Conservation (phyloP, 768 basidiomycete genomes). For the Trametes elegans region DNA sequence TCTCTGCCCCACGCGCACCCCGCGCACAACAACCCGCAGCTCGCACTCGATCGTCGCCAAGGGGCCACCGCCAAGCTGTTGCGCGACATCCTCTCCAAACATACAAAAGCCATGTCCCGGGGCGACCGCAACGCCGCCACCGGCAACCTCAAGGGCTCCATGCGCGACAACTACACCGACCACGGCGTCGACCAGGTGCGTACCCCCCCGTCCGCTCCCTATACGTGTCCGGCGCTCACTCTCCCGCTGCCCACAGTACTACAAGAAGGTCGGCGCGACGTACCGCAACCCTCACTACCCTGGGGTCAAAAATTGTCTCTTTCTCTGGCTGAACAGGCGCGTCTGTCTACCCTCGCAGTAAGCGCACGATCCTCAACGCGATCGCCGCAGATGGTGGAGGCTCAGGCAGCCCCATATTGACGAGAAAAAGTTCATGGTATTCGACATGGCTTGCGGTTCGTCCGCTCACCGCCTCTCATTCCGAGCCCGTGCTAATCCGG, state of each 20-base stretch:
- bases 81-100: slow-evolving; percentile 8
- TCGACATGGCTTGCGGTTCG: slow-evolving; percentile 59
- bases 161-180: slow-evolving; percentile 49
- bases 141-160: slow-evolving; percentile 37
- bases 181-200: slow-evolving; percentile 59
- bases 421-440: slow-evolving; percentile 36
- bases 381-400: slow-evolving; percentile 37
- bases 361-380: background rate
- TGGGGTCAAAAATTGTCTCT: slow-evolving; percentile 55
- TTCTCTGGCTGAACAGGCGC: slow-evolving; percentile 52
- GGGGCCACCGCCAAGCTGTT: slow-evolving; percentile 12
- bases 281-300: slow-evolving; percentile 77
- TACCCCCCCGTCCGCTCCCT: background rate
- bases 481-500: background rate
- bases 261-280: slow-evolving; percentile 59
- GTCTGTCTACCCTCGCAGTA: background rate
- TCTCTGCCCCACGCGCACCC: background rate
- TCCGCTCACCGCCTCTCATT: background rate
- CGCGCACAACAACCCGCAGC: background rate
- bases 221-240: background rate
- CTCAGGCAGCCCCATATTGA: slow-evolving; percentile 29
- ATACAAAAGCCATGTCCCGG: slow-evolving; percentile 23
- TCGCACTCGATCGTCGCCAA: background rate
- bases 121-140: slow-evolving; percentile 24
- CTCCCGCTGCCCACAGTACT: slow-evolving; percentile 42